Conservation (phyloP, 768 basidiomycete species). For the Tylopilus vinaceipallidus region DNA sequence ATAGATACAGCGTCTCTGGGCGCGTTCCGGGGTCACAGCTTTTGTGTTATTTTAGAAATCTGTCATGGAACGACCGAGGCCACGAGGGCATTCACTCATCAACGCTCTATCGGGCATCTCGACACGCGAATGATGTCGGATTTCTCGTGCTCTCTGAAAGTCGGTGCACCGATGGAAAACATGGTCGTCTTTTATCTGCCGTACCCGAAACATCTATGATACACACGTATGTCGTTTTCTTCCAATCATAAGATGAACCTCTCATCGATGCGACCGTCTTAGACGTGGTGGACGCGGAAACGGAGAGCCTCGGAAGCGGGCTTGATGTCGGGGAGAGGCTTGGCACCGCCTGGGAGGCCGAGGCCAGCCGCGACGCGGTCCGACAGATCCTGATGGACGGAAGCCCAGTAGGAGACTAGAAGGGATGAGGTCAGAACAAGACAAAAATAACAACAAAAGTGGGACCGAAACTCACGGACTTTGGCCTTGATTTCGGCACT, state of each 20-base stretch:
- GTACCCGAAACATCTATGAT: neutral
- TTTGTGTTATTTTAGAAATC: no score
- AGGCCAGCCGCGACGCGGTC: constrained; percentile 79
- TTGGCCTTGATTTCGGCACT: constrained; percentile 54
- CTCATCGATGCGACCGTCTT: neutral
- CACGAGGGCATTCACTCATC: no score
- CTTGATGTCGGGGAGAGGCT: constrained; percentile 55
- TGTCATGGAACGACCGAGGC: no score
- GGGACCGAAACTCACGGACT: constrained; percentile 51
- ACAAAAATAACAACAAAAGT: neutral
- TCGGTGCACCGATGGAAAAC: no score
- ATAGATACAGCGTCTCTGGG: no score
- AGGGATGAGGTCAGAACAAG: constrained; percentile 3
- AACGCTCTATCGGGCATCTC: no score
- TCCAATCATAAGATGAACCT: neutral
- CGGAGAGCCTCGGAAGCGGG: constrained; percentile 55
- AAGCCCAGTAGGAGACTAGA: constrained; percentile 75
- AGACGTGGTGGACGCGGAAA: constrained; percentile 38
- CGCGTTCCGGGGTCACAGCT: no score
- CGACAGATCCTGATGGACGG: constrained; percentile 70
- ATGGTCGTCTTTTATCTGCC: neutral
- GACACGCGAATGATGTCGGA: no score
- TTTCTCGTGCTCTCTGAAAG: no score
- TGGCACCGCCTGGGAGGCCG: constrained; percentile 48
- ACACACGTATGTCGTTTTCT: constrained; percentile 3